These are phyloP conservation scores for Chlorella sp. DNA, from an alignment of 139 green algal genomes.

Conservation along the genomic window DNA sequence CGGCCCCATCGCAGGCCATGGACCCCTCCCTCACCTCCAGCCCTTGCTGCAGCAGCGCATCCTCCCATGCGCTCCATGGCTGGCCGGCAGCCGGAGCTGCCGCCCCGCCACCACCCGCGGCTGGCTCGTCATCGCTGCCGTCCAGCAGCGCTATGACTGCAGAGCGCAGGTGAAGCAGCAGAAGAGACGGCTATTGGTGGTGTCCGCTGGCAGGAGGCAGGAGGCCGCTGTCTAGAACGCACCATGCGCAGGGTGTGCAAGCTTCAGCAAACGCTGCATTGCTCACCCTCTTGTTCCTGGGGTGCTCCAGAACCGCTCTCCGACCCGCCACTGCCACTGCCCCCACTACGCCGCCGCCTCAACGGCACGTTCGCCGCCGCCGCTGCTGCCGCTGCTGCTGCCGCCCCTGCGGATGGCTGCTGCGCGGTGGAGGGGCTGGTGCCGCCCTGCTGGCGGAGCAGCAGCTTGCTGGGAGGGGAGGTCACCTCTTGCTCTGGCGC, in stretches of 20 bases:
- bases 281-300: too few relatives aligned
- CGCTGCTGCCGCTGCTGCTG: neutral
- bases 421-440: neutral
- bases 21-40: slow-evolving; percentile 22
- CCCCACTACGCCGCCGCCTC: neutral
- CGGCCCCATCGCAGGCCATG: too few relatives aligned
- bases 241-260: too few relatives aligned
- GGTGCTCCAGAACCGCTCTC: neutral
- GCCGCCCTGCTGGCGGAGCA: neutral
- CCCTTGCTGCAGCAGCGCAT: slow-evolving; percentile 41
- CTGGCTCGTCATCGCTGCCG: neutral
- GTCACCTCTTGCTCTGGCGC: neutral
- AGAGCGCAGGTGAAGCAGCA: too few relatives aligned
- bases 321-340: neutral
- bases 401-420: neutral
- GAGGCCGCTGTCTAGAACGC: too few relatives aligned
- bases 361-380: slow-evolving; percentile 14
- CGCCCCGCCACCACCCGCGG: neutral
- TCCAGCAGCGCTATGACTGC: too few relatives aligned
- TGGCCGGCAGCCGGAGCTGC: neutral
- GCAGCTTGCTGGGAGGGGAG: neutral
- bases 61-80: slow-evolving; percentile 38
- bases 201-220: too few relatives aligned
- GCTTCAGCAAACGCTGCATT: too few relatives aligned
- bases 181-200: too few relatives aligned